Evolutionary conservation across 2,329 filamentous ascomycete species (phyloP), one percentile per base, ranked within the genome.

Genomic region (Colletotrichum gigasporum): DNA sequence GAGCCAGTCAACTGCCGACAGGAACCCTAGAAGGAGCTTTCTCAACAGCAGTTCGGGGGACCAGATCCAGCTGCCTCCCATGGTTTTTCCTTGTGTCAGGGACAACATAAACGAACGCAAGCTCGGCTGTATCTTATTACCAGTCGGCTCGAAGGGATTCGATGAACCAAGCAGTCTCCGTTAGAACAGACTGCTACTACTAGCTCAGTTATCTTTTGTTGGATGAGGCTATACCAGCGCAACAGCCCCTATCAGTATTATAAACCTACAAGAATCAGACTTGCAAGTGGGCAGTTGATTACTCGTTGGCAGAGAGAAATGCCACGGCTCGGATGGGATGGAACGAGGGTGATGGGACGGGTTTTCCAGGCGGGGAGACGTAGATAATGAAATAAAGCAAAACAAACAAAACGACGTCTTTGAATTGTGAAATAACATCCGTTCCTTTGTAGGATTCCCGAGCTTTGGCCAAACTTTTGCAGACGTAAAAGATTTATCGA

Each of bases 221-320:
- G 51, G 51, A 54, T 54, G 51, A 55, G 9, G 52, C 32, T 56
- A 45, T 53, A 41, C 24, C 28, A 32, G 37, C 12, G 50, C n/a
- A 30, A 61, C 30, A 34, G 14, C 20, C 32, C n/a, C 34, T 48
- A 32, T 22, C 34, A 24, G 44, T 52, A 24, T 63, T 28, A 50
- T 26, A 24, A 45, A 24, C 26, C 24, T 4, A 41, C n/a, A 41
- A 34, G 47, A 52, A 34, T 18, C 18, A 52, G 39, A 20, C 32
- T n/a, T 45, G 54, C 30, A 30, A 16, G 54, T 63, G 45, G 60
- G 45, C 39, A 52, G 44, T 45, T n/a, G 45, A 48, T 16, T 54
- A 44, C 30, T 54, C 14, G 39, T n/a, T n/a, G n/a, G n/a, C n/a
- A n/a, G n/a, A 52, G 16, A 26, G 35, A 26, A 2, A 26, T 44